A percentile compares a stretch with the other conserved stretches of the same genome.
These are phyloP conservation scores for Leishmania guyanensis DNA, from an alignment of 208 protist species.

Conservation along the genomic window DNA sequence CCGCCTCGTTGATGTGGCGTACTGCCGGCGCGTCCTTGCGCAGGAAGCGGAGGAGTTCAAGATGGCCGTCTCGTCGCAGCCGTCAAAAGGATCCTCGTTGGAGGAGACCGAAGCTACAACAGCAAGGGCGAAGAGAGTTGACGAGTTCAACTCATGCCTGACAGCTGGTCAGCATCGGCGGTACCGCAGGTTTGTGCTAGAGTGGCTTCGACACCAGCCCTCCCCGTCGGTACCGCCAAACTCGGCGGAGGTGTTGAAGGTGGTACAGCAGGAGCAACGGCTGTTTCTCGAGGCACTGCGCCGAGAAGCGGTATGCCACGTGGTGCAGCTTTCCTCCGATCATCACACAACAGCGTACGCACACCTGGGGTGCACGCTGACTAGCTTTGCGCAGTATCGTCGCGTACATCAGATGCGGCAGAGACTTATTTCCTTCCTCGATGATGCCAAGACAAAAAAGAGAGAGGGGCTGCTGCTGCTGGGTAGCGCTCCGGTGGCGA, in stretches of 20 bases:
- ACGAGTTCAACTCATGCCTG: slow-evolving; percentile 59
- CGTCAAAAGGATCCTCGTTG: background rate
- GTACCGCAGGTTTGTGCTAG: slow-evolving; percentile 45
- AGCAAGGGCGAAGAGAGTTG: slow-evolving; percentile 1
- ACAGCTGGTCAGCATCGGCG: slow-evolving; percentile 68
- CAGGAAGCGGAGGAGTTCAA: slow-evolving; percentile 18
- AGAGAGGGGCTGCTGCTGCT: slow-evolving; percentile 6
- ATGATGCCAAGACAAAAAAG: slow-evolving; percentile 25
- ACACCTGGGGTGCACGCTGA: slow-evolving; percentile 7
- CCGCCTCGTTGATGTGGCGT: slow-evolving; percentile 49
- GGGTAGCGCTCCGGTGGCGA: slow-evolving; percentile 1
- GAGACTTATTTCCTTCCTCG: slow-evolving; percentile 30
- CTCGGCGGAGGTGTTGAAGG: slow-evolving; percentile 41
- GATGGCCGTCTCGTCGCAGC: background rate
- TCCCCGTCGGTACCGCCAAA: slow-evolving; percentile 39
- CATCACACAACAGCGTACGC: slow-evolving; percentile 2
- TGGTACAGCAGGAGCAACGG: slow-evolving; percentile 55
- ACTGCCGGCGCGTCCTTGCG: slow-evolving; percentile 26
- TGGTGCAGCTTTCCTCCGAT: background rate
- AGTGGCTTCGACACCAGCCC: slow-evolving; percentile 34
- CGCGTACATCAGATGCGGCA: slow-evolving; percentile 31
- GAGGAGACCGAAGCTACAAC: no score
- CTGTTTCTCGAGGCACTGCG: slow-evolving; percentile 51
- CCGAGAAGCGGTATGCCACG: slow-evolving; percentile 27
- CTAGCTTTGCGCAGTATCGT: slow-evolving; percentile 38